Evolutionary conservation across 495 filamentous ascomycete species (phyloP), one percentile per base, ranked within the genome.

Genomic region (Neurospora terricola): DNA sequence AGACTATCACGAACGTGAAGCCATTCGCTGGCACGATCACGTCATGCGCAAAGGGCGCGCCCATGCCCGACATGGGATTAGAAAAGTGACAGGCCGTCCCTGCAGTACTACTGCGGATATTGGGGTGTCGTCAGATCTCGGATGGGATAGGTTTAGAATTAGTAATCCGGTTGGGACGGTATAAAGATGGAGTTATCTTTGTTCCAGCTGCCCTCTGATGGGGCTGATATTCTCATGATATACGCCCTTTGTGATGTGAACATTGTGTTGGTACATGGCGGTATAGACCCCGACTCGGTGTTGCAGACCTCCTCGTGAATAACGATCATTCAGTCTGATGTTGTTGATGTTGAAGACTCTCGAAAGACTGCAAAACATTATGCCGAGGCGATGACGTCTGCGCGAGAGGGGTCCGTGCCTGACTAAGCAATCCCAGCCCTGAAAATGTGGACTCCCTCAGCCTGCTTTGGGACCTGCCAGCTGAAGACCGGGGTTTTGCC

Each of bases 31-130:
- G 71, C 71, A 45, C n/a, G 45, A 72, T 70, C 71, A 72, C 73
- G 73, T 70, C 73, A 75, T 75, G 72, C 54, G 34, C 14, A 43
- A 62, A 45, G 70, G 73, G 70, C 36, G 40, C 36, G 54, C 27
- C 48, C 23, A 59, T 30, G 6, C 27, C 11, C 11, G 23, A 27
- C 21, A 34, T 34, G 11, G 54, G 14, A 34, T 16, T 62, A 7
- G 9, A 23, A 1, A 54, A 14, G 14, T 54, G 6, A 27, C 45
- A 27, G 45, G 45, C 21, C 45, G 21, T 10, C n/a, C 45, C 10
- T 27, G 45, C 10, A 54, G 45, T 62, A 27, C 27, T 16, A 18
- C 54, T 66, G 27, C 54, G 7, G 12, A 66, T 8, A 16, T 66
- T 14, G 14, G 34, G 12, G 27, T 66, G 23, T 66, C 14, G 12